These are phyloP conservation scores for Claviceps monticola DNA, from an alignment of 2,329 filamentous ascomycete genomes.

Conservation along the genomic window DNA sequence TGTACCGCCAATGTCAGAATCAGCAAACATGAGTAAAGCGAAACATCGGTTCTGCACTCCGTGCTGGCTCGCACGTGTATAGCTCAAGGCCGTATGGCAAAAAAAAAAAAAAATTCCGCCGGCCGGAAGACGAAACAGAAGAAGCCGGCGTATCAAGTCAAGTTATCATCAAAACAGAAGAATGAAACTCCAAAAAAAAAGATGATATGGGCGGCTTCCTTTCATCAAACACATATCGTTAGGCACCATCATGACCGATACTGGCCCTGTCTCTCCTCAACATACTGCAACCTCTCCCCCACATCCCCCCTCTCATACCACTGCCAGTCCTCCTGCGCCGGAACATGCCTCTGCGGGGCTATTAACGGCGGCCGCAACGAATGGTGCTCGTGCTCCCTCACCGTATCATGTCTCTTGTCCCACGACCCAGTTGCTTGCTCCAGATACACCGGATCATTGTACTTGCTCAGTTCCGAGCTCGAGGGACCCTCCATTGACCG, in stretches of 20 bases:
- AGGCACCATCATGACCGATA: slow-evolving; percentile 15
- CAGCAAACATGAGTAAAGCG: no score
- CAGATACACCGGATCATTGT: background rate
- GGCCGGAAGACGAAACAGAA: background rate
- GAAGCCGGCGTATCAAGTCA: background rate
- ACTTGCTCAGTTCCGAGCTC: slow-evolving; percentile 1
- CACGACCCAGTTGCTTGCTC: background rate
- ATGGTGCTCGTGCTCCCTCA: background rate
- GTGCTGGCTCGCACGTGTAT: no score
- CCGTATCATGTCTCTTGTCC: background rate
- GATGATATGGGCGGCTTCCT: background rate
- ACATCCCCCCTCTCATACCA: slow-evolving; percentile 22
- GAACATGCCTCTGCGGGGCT: slow-evolving; percentile 2
- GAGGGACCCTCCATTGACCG: slow-evolving; percentile 1
- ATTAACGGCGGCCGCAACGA: background rate
- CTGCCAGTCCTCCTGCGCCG: slow-evolving; percentile 17
- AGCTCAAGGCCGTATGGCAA: no score
- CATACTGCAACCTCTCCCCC: slow-evolving; percentile 12
- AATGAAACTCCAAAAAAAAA: background rate
- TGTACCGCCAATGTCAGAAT: no score
- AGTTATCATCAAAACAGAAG: background rate
- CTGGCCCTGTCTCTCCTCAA: slow-evolving; percentile 14
- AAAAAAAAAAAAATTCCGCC: no score
- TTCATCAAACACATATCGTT: background rate
- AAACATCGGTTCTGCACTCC: no score